A percentile compares a stretch with the other conserved stretches of the same genome.
Evolutionary conservation across 2,329 filamentous ascomycete species (phyloP).

Genomic region (Colletotrichum eremochloae): DNA sequence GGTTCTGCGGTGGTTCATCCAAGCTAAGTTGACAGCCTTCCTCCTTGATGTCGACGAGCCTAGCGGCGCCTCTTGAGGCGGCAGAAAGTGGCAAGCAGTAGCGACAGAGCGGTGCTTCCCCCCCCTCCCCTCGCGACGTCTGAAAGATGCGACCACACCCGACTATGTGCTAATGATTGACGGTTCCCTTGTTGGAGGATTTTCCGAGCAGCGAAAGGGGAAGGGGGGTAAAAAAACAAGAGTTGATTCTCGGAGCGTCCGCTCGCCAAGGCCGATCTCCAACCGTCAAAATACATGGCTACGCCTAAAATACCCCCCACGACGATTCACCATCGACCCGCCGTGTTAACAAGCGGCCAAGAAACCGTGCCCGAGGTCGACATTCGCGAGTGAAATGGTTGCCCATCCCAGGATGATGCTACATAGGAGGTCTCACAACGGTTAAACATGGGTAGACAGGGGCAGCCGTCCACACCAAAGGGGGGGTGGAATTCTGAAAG

Average conservation of each 20-base stretch:
- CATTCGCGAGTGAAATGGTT: constrained; percentile 21
- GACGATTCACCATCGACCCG: constrained; percentile 3
- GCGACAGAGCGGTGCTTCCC: neutral
- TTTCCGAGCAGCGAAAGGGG: neutral
- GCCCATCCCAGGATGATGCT: constrained; percentile 37
- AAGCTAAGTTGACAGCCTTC: constrained; percentile 18
- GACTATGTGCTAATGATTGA: neutral
- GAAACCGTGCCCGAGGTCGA: constrained; percentile 6
- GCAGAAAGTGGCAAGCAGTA: neutral
- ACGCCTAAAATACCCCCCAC: neutral
- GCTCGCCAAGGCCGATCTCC: constrained; percentile 9
- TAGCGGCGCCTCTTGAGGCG: constrained; percentile 9
- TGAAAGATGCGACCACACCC: neutral
- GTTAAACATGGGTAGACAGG: constrained; percentile 9
- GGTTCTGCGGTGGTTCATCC: constrained; percentile 17
- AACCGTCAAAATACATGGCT: neutral
- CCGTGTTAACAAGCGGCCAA: neutral
- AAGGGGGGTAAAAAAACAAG: neutral
- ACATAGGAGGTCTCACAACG: constrained; percentile 37
- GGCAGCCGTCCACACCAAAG: constrained; percentile 29
- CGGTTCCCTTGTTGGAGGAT: neutral
- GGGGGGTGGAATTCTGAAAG: neutral
- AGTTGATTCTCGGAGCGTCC: constrained; percentile 1
- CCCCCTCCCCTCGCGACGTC: neutral
- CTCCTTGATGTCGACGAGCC: constrained; percentile 1